Evolutionary conservation across 805 yeast genomes (phyloP).

Genomic region (Barnettozyma populi): DNA sequence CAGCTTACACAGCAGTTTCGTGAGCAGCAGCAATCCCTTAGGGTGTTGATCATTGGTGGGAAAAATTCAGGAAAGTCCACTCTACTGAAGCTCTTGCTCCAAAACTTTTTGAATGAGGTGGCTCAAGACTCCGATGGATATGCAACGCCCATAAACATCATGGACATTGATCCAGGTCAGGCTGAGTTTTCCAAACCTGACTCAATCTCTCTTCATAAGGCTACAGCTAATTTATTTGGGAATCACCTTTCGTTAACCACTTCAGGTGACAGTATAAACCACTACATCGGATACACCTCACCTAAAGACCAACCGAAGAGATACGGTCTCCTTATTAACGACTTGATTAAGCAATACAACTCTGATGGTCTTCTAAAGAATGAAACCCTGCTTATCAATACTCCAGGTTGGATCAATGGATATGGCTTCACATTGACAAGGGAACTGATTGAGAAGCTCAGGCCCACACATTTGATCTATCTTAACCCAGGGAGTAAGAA

Average conservation of each 20-base stretch:
- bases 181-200: constrained; percentile 74
- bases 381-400: constrained; percentile 53
- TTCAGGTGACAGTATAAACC: constrained; percentile 7
- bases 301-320: constrained; percentile 62
- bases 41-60: constrained; percentile 35
- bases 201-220: constrained; percentile 48
- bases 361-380: constrained; percentile 23
- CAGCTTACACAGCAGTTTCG: constrained; percentile 33
- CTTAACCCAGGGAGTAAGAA: constrained; percentile 37
- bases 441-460: constrained; percentile 32
- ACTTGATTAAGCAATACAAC: constrained; percentile 34
- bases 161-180: constrained; percentile 90
- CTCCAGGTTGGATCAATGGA: constrained; percentile 93
- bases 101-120: constrained; percentile 34
- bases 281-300: constrained; percentile 22
- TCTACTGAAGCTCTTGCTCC: constrained; percentile 47
- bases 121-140: constrained; percentile 3
- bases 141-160: constrained; percentile 35
- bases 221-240: constrained; percentile 34
- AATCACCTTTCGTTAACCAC: constrained; percentile 22
- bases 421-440: constrained; percentile 66
- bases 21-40: constrained; percentile 18
- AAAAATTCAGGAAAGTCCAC: constrained; percentile 86
- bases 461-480: constrained; percentile 54
- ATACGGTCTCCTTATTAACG: constrained; percentile 41